Percentiles rank a stretch among this genome's conserved stretches.
Conservation (phyloP, 2,329 filamentous ascomycete genomes). For the Cephalotrichum gorgonifer region DNA sequence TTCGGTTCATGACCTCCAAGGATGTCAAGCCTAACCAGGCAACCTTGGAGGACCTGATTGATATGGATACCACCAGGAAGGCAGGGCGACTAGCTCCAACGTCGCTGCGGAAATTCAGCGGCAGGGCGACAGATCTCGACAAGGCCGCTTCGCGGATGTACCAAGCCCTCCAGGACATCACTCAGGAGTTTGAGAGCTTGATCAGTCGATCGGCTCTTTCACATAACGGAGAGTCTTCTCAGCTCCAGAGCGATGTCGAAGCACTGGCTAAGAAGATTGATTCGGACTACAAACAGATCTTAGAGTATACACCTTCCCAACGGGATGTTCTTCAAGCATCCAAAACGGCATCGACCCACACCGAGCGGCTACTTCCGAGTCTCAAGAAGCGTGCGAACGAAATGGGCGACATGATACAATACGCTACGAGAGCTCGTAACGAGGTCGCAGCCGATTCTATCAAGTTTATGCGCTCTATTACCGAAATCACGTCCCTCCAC, state of each 20-base stretch:
- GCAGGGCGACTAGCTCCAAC: constrained; percentile 56
- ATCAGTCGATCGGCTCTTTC: constrained; percentile 42
- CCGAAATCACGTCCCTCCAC: constrained; percentile 67
- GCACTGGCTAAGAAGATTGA: constrained; percentile 78
- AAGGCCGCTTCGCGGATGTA: constrained; percentile 50
- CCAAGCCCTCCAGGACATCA: constrained; percentile 48
- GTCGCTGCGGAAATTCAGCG: constrained; percentile 48
- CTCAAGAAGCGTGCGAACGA: constrained; percentile 45
- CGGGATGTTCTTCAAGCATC: constrained; percentile 50
- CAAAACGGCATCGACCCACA: constrained; percentile 53
- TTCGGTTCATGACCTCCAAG: constrained; percentile 48
- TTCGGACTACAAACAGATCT: constrained; percentile 71
- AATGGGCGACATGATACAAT: constrained; percentile 50
- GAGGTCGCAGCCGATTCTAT: constrained; percentile 54
- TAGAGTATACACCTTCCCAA: constrained; percentile 56
- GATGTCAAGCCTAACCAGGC: constrained; percentile 35
- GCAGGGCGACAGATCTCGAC: constrained; percentile 50
- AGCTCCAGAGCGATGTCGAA: constrained; percentile 75
- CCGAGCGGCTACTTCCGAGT: constrained; percentile 49
- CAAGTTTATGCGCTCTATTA: constrained; percentile 72
- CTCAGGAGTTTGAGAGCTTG: constrained; percentile 52
- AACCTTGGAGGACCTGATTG: constrained; percentile 66
- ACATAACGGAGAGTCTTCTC: constrained; percentile 52
- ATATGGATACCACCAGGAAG: constrained; percentile 60
- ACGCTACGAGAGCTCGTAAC: constrained; percentile 57